phyloP scores from a whole-genome alignment of 805 yeast species.

The Wickerhamia fluorescens region DNA sequence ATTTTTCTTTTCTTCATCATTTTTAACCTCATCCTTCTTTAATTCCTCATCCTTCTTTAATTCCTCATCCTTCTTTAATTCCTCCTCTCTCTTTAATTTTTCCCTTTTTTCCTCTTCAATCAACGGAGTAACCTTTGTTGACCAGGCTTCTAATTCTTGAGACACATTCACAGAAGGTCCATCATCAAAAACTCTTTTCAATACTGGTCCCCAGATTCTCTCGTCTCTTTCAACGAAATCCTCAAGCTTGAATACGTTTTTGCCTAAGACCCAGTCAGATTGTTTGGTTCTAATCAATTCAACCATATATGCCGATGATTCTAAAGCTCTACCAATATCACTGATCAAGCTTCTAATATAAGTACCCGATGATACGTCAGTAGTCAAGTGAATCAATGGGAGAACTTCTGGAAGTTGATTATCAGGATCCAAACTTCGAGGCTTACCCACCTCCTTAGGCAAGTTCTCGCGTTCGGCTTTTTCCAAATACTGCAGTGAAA shows the following conservation, averaged over 20 bases:
- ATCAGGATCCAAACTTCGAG: constrained; percentile 31
- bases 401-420: constrained; percentile 42
- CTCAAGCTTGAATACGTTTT: constrained; percentile 57
- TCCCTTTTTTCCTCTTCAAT: constrained; percentile 6
- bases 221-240: constrained; percentile 60
- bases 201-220: constrained; percentile 62
- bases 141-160: constrained; percentile 12
- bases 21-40: too few relatives aligned
- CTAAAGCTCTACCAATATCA: constrained; percentile 78
- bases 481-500: constrained; percentile 47
- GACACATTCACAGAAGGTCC: constrained; percentile 21
- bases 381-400: constrained; percentile 64
- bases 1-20: too few relatives aligned
- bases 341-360: constrained; percentile 86
- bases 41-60: constrained; percentile 3
- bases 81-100: too few relatives aligned
- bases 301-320: constrained; percentile 84
- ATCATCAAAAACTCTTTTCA: constrained; percentile 44
- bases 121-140: constrained; percentile 3
- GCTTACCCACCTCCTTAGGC: constrained; percentile 31
- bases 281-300: constrained; percentile 67
- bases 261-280: constrained; percentile 75
- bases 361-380: constrained; percentile 90
- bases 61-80: too few relatives aligned
- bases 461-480: constrained; percentile 34